phyloP scores from a whole-genome alignment of 768 basidiomycete species.

The Leccinum variicolor region DNA sequence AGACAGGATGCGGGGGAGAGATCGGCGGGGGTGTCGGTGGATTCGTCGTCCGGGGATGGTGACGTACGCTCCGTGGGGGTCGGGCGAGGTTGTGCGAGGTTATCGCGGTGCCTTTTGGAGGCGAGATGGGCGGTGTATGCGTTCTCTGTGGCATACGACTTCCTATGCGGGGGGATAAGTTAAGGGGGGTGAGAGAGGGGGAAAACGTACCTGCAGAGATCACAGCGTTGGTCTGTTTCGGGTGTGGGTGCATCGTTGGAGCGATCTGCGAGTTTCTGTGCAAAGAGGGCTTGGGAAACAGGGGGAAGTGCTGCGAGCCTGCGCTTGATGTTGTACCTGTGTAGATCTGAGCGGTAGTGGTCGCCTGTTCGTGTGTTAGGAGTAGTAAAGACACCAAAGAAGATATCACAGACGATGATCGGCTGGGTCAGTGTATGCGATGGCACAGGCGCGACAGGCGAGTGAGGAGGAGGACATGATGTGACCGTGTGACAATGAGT shows the following conservation, averaged over 20 bases:
- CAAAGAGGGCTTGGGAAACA: conserved; percentile 72
- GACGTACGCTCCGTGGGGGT: background rate
- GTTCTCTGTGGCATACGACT: conserved; percentile 85
- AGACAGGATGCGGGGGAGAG: conserved; percentile 72
- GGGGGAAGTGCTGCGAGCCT: conserved; percentile 89
- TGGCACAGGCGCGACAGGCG: conserved; percentile 88
- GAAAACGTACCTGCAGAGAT: conserved; percentile 72
- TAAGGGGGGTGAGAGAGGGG: background rate
- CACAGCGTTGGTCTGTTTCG: conserved; percentile 56
- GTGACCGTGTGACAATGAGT: background rate
- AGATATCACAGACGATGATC: conserved; percentile 64
- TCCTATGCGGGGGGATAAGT: conserved; percentile 48
- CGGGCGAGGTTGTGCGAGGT: conserved; percentile 36
- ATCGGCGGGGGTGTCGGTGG: background rate
- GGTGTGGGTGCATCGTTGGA: conserved; percentile 61
- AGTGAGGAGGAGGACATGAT: conserved; percentile 21
- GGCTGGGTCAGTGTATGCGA: conserved; percentile 79
- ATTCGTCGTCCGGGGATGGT: background rate
- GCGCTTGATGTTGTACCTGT: conserved; percentile 98
- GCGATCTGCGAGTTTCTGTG: conserved; percentile 84
- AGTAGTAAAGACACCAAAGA: too few species aligned
- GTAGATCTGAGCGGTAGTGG: conserved; percentile 93
- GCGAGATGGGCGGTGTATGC: conserved; percentile 83
- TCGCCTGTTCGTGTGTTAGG: conserved; percentile 44
- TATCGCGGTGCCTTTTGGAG: conserved; percentile 88